Evolutionary conservation across 805 yeast species (phyloP).

Genomic region (Metschnikowia continentalis): DNA sequence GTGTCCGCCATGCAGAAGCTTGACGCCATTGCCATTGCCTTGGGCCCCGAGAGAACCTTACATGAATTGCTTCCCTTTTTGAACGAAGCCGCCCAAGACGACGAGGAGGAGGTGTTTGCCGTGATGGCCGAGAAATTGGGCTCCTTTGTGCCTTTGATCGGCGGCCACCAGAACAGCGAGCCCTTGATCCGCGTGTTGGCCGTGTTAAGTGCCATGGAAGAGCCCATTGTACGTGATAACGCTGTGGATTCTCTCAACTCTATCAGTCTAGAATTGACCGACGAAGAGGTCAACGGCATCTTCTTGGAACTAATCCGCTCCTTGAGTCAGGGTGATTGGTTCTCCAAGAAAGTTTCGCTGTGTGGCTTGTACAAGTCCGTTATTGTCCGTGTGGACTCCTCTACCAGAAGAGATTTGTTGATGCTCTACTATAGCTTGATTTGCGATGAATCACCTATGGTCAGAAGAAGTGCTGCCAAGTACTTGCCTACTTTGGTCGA

Average conservation of each 20-base stretch:
- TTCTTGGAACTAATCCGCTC: constrained; percentile 75
- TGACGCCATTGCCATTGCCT: constrained; percentile 90
- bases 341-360: constrained; percentile 84
- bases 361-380: constrained; percentile 82
- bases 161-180: constrained; percentile 63
- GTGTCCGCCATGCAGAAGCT: constrained; percentile 92
- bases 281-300: constrained; percentile 58
- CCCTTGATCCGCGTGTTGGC: constrained; percentile 62
- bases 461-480: constrained; percentile 88
- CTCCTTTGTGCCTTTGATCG: constrained; percentile 80
- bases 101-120: constrained; percentile 96
- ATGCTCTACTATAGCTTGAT: constrained; percentile 65
- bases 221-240: constrained; percentile 91
- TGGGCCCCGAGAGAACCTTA: constrained; percentile 91
- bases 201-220: constrained; percentile 86
- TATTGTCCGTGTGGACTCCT: constrained; percentile 52
- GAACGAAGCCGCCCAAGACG: constrained; percentile 88
- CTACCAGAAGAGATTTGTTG: constrained; percentile 57
- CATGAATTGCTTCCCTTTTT: constrained; percentile 86
- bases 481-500: constrained; percentile 74
- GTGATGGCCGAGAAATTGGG: constrained; percentile 90
- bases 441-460: constrained; percentile 96
- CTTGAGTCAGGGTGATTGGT: constrained; percentile 89
- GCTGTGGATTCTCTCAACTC: constrained; percentile 83
- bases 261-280: constrained; percentile 59